These are phyloP conservation scores for Sequoiadendron giganteum DNA, from an alignment of 75 land plant species.

Conservation along the genomic window DNA sequence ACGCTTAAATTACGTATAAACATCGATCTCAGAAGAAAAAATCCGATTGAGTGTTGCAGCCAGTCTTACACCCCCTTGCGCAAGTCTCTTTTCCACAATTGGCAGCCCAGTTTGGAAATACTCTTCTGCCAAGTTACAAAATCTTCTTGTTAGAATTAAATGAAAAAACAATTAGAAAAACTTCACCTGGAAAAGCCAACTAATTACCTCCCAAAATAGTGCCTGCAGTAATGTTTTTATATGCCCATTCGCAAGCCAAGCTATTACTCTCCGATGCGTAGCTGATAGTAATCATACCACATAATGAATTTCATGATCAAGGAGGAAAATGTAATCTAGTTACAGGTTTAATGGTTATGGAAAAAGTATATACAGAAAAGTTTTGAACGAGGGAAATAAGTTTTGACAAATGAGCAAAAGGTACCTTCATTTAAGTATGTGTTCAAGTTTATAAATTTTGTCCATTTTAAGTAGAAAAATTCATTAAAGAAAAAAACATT, in stretches of 20 bases:
- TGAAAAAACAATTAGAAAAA: background rate
- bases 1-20: no score
- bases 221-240: constrained; percentile 35
- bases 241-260: constrained; percentile 54
- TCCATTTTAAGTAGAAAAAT: no score
- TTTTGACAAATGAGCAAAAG: no score
- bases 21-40: constrained; percentile 16
- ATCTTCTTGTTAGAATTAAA: no score
- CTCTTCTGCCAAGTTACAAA: constrained; percentile 47
- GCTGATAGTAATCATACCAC: constrained; percentile 17
- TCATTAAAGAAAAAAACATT: no score
- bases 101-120: constrained; percentile 64
- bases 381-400: no score
- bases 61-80: constrained; percentile 65
- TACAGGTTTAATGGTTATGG: no score
- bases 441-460: no score
- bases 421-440: no score
- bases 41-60: constrained; percentile 67
- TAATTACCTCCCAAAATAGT: constrained; percentile 39
- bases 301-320: no score
- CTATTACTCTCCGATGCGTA: constrained; percentile 55
- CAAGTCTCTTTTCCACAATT: constrained; percentile 47
- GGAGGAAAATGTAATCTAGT: no score
- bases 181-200: background rate
- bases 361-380: no score